These are phyloP conservation scores for Tilletia walkeri DNA, from an alignment of 1,284 basidiomycete species.

Conservation along the genomic window DNA sequence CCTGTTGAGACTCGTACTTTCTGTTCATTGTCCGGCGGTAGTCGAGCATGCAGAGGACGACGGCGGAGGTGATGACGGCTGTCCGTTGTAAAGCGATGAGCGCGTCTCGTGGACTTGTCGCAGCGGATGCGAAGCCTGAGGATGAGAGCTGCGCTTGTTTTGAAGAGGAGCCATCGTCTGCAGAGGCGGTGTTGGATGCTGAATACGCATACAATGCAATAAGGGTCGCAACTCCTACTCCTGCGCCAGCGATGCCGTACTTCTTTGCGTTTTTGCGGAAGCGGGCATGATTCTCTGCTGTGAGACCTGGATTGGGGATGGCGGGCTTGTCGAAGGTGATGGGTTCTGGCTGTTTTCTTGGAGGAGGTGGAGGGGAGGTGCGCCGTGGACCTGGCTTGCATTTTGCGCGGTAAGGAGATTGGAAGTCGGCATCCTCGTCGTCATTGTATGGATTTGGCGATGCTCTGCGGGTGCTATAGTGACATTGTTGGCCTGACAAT, in stretches of 20 bases:
- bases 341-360: slow-evolving; percentile 35
- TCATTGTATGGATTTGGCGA: background rate
- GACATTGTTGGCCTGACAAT: background rate
- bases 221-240: slow-evolving; percentile 24
- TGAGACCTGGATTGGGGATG: slow-evolving; percentile 48
- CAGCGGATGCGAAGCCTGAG: background rate
- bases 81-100: slow-evolving; percentile 45
- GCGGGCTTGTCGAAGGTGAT: slow-evolving; percentile 52
- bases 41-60: slow-evolving; percentile 52
- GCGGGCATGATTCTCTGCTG: slow-evolving; percentile 45
- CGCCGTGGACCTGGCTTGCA: background rate
- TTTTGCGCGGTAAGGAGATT: background rate
- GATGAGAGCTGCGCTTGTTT: background rate
- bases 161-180: slow-evolving; percentile 30
- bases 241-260: slow-evolving; percentile 17
- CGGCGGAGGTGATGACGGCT: slow-evolving; percentile 51
- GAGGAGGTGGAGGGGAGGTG: slow-evolving; percentile 31
- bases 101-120: slow-evolving; percentile 25
- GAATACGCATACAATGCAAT: slow-evolving; percentile 30
- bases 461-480: background rate
- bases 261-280: slow-evolving; percentile 37
- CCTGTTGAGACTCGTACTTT: slow-evolving; percentile 34
- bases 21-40: slow-evolving; percentile 48
- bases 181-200: slow-evolving; percentile 30
- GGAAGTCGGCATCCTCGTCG: background rate